phyloP scores from a whole-genome alignment of 2,329 filamentous ascomycete genomes.

The Bisporella sp. region DNA sequence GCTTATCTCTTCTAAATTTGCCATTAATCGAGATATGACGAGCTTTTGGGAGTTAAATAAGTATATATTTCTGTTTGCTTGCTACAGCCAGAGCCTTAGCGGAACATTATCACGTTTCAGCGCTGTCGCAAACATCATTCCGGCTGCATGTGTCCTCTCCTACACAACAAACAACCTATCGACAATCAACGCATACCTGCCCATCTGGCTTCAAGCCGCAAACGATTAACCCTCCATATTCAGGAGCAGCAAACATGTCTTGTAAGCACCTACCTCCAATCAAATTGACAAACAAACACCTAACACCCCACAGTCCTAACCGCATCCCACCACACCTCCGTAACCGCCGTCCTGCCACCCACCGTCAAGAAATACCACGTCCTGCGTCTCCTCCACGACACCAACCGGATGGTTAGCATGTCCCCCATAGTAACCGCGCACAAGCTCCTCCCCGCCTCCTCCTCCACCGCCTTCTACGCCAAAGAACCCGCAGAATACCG shows the following conservation, averaged over 20 bases:
- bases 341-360: conserved; percentile 66
- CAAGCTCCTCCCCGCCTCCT: conserved; percentile 50
- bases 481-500: conserved; percentile 51
- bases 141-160: too few species aligned
- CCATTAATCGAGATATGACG: too few species aligned
- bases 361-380: conserved; percentile 60
- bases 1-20: too few species aligned
- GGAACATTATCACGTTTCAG: too few species aligned
- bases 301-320: conserved; percentile 16
- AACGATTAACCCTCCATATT: too few species aligned
- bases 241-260: conserved; percentile 12
- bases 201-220: too few species aligned
- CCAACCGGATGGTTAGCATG: conserved; percentile 74
- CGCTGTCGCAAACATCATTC: too few species aligned
- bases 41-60: too few species aligned
- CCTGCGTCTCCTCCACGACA: conserved; percentile 68
- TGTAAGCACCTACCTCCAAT: conserved; percentile 12
- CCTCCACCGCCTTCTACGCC: conserved; percentile 15
- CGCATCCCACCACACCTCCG: conserved; percentile 15
- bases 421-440: conserved; percentile 75
- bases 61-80: too few species aligned
- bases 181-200: too few species aligned
- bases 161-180: too few species aligned
- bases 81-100: too few species aligned
- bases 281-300: neutral